Base-by-base conservation (phyloP, 2,329 filamentous ascomycete species). In the Trichoderma atroviride region DNA sequence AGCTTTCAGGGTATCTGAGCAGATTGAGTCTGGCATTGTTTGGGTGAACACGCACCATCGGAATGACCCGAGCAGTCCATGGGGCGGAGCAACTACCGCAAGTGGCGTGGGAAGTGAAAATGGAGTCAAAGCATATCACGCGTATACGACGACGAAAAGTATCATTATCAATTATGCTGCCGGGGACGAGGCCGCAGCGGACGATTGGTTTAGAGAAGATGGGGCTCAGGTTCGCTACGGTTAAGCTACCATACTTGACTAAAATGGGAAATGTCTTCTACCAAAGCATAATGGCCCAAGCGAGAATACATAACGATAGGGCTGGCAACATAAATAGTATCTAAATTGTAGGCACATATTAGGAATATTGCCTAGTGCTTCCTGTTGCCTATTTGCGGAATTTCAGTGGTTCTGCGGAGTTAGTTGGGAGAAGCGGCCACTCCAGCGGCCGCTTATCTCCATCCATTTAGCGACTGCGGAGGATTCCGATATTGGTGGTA, bases 31-130 rank as follows among this genome's bases (percentile, higher is more conserved):
- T 1, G 92, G 90, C 71, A 85, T 85, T 68, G 82, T 84, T 2
- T 87, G 85, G 83, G 81, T 85, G 52, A 83, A 84, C 68, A 92
- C 84, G 0, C 90, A 92, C 77, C 90, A 92, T 75, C 84, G 90
- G 40, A 92, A 92, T 73, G 90, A 92, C 72, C 90, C 90, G 0
- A 89, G 89, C 73, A 89, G 89, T 70, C 88, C 91, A 0, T 91
- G 90, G 90, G 91, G 90, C 31, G 88, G 90, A 1, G 81, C 86
- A 35, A 88, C 88, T 73, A 82, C 81, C 43, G 83, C 86, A 1
- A 89, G 87, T 72, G 91, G 91, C 1, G 85, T 92, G 0, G 91
- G 90, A 1, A 92, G 89, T 70, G 91, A 93, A 81, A 92, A 93
- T 74, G 91, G 91, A 0, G 73, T 89, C 0, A 90, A 91, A 74